Evolutionary conservation across 164 flowering plant species (phyloP), one percentile per base, ranked within the genome.

Genomic region (Litsea cubeba): DNA sequence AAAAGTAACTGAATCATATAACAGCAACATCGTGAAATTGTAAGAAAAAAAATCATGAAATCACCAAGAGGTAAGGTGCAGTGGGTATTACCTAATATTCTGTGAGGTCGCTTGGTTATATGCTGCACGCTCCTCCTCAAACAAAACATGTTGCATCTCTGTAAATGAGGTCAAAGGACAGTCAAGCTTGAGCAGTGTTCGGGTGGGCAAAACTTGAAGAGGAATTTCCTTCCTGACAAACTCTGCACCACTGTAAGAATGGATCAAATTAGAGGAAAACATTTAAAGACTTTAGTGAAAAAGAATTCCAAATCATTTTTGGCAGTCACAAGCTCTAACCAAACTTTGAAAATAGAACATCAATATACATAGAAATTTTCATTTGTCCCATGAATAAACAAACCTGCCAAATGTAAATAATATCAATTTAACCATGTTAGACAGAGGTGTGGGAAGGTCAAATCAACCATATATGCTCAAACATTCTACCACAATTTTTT

Each of bases 41-140:
- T 18, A 20, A 30, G 12, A 24, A 64, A 28, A 24, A 18, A 40
- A 40, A 40, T 40, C 46, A 7, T 10, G 22, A 40, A 65, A 14
- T 4, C n/a, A 50, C 62, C 20, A 20, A 50, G 28, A 25, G 64
- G 54, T 6, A 10, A 15, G 5, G 58, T 62, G 14, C 28, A 3
- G 62, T 20, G 30, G 46, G 54, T 30, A 73, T 76, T 75, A 96
- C 99, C 91, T 88, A 79, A 79, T 80, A 77, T 86, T 90, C 76
- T 91, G 93, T 62, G 75, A 62, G 65, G 91, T 78, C 50, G 98
- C 95, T 77, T 94, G 92, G 75, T 83, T 81, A 81, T 94, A 94
- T 63, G 99, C 99, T n/a, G 92, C 87, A 49, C 80, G 75, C 79
- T 94, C 99, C 83, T 96, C 98, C 76, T 96, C 93, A 80, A 75